Percentiles rank a stretch among this genome's conserved stretches.
Evolutionary conservation across 257 asterid species (phyloP).

Genomic region (Solanum acaule): DNA sequence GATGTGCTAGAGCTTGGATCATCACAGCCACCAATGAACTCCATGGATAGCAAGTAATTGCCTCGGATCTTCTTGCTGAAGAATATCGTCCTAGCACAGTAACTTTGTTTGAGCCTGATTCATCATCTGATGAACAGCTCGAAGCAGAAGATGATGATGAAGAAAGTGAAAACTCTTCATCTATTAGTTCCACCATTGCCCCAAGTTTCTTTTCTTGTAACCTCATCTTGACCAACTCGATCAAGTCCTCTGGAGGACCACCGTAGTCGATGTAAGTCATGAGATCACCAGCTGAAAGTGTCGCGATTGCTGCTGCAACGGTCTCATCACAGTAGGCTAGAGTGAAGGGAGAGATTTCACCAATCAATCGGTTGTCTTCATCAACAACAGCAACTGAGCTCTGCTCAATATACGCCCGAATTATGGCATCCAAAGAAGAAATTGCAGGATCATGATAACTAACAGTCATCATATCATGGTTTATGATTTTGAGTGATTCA

Average conservation of each 20-base stretch:
- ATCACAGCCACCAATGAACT: constrained; percentile 77
- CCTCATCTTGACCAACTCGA: constrained; percentile 46
- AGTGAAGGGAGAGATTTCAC: constrained; percentile 64
- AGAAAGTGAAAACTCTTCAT: constrained; percentile 26
- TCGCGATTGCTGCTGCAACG: constrained; percentile 47
- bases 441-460: constrained; percentile 43
- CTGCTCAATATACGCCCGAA: constrained; percentile 39
- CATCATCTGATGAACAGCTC: constrained; percentile 66
- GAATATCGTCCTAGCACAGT: constrained; percentile 24
- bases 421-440: constrained; percentile 34
- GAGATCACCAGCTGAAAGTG: constrained; percentile 68
- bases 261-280: constrained; percentile 59
- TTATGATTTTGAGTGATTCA: constrained; percentile 48
- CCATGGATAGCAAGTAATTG: constrained; percentile 52
- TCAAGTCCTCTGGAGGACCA: constrained; percentile 63
- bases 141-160: constrained; percentile 29
- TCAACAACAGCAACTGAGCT: constrained; percentile 64
- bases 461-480: constrained; percentile 41
- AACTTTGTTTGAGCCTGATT: constrained; percentile 16
- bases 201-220: constrained; percentile 43
- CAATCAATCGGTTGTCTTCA: constrained; percentile 40
- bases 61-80: constrained; percentile 51
- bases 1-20: constrained; percentile 73
- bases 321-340: constrained; percentile 70
- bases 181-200: constrained; percentile 47